These are phyloP conservation scores for Uronychia binucleata DNA, from an alignment of 73 alveolate species.

Conservation along the genomic window DNA sequence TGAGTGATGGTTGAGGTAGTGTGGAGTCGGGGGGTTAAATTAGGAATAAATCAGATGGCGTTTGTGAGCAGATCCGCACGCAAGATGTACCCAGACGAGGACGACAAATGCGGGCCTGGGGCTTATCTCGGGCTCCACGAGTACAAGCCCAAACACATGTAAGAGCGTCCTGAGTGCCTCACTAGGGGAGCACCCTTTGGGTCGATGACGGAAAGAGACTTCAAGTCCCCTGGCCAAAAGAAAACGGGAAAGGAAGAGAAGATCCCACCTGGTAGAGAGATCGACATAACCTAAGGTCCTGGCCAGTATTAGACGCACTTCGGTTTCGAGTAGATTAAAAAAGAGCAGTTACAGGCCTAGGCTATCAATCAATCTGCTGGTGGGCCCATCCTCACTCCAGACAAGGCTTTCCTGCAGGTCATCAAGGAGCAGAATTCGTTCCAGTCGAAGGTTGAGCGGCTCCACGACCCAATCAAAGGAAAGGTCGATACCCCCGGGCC, in stretches of 20 bases:
- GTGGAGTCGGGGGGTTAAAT: too few species aligned
- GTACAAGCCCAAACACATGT: conserved; percentile 30
- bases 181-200: conserved; percentile 29
- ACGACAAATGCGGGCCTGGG: conserved; percentile 45
- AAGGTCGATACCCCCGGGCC: conserved; percentile 39
- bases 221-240: too few species aligned
- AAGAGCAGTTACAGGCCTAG: conserved; percentile 30
- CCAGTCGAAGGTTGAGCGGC: conserved; percentile 30
- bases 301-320: conserved; percentile 16
- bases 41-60: conserved; percentile 46
- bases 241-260: too few species aligned
- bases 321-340: conserved; percentile 42
- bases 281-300: too few species aligned
- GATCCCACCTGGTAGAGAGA: too few species aligned
- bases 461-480: neutral
- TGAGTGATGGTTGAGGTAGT: too few species aligned
- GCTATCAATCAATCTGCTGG: conserved; percentile 27
- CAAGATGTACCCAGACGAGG: conserved; percentile 13
- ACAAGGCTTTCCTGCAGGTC: conserved; percentile 32
- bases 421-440: conserved; percentile 32
- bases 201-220: conserved; percentile 33
- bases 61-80: conserved; percentile 40
- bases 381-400: neutral
- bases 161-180: neutral
- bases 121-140: conserved; percentile 34